Evolutionary conservation across 805 yeast genomes (phyloP).

Genomic region (Yarrowia osloensis): DNA sequence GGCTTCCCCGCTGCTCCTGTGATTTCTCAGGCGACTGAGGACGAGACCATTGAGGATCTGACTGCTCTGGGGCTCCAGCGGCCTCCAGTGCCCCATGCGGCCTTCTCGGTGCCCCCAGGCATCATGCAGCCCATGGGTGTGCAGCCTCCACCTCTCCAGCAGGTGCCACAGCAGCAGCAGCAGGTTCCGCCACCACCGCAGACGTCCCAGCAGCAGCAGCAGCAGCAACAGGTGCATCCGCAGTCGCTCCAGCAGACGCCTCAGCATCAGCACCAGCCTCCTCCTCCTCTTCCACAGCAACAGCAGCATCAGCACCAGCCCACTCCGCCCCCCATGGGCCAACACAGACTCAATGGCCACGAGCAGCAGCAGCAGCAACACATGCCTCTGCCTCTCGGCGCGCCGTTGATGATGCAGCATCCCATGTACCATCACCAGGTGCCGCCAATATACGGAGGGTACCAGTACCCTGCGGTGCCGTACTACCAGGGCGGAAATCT

Average conservation of each 20-base stretch:
- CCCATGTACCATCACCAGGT: conserved; percentile 27
- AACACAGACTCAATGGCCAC: conserved; percentile 7
- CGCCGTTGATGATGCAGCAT: conserved; percentile 27
- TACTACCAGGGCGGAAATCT: conserved; percentile 18
- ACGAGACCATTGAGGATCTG: conserved; percentile 77
- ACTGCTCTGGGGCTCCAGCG: conserved; percentile 55
- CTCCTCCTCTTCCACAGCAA: neutral
- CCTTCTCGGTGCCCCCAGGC: neutral
- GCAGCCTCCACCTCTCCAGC: neutral
- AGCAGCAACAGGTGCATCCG: neutral
- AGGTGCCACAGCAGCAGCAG: neutral
- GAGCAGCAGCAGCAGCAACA: conserved; percentile 1
- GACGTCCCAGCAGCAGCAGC: neutral
- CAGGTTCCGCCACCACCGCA: neutral
- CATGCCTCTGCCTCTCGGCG: conserved; percentile 22
- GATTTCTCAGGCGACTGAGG: conserved; percentile 61
- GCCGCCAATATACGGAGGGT: conserved; percentile 27
- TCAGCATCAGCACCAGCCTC: neutral
- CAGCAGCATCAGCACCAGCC: neutral
- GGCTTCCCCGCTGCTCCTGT: conserved; percentile 85
- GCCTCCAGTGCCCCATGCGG: neutral
- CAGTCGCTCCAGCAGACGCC: neutral
- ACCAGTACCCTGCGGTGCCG: conserved; percentile 20
- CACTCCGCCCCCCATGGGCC: conserved; percentile 1
- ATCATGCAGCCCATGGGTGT: conserved; percentile 2